A percentile compares a stretch with the other conserved stretches of the same genome.
Conservation (phyloP, 768 basidiomycete genomes). For the Rhizopogon salebrosus region DNA sequence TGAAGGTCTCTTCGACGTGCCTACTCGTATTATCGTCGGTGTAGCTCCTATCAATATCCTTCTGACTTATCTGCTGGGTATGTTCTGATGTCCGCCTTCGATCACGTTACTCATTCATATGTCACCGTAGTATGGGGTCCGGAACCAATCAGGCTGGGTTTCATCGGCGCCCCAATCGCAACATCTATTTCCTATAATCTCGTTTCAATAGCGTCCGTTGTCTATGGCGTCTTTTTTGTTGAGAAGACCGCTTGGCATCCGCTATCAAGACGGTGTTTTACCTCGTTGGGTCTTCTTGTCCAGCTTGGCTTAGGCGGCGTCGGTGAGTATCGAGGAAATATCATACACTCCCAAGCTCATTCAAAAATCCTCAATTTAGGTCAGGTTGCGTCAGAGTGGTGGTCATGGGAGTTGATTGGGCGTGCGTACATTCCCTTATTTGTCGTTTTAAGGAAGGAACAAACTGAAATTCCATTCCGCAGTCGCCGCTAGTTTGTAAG, state of each 20-base stretch:
- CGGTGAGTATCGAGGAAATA: conserved; percentile 31
- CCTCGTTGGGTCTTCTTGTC: conserved; percentile 60
- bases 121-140: conserved; percentile 74
- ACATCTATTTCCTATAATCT: conserved; percentile 86
- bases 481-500: conserved; percentile 53
- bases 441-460: background rate
- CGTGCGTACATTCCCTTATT: conserved; percentile 15
- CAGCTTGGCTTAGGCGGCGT: conserved; percentile 80
- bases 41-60: conserved; percentile 80
- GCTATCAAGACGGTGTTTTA: conserved; percentile 54
- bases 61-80: conserved; percentile 80
- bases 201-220: conserved; percentile 53
- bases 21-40: conserved; percentile 73
- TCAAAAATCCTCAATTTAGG: conserved; percentile 28
- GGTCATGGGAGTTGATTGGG: conserved; percentile 90
- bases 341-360: background rate
- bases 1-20: conserved; percentile 69
- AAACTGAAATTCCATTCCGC: conserved; percentile 3
- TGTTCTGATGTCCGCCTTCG: conserved; percentile 3
- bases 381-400: conserved; percentile 90
- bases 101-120: background rate
- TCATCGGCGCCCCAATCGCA: conserved; percentile 88
- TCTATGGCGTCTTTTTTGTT: conserved; percentile 60
- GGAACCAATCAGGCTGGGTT: conserved; percentile 69
- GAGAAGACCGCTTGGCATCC: conserved; percentile 84